Evolutionary conservation across 2,329 filamentous ascomycete species (phyloP).

Genomic region (Gliomastix tumulicola): DNA sequence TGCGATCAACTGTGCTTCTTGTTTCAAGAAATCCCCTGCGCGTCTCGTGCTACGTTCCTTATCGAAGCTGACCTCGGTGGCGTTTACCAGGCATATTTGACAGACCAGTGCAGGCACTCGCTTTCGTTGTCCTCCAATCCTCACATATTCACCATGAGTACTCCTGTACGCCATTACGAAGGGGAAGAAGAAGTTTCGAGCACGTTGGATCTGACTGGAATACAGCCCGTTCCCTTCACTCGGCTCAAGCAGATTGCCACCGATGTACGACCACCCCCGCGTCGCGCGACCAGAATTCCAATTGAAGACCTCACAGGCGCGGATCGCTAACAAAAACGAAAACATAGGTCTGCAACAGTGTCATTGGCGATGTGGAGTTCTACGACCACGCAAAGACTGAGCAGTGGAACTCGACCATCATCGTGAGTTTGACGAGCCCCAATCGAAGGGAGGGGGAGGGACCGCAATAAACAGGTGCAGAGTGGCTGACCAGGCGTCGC

Average conservation of each 20-base stretch:
- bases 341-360: slow-evolving; percentile 70
- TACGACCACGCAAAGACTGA: slow-evolving; percentile 86
- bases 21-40: too few species aligned
- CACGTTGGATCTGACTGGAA: too few species aligned
- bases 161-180: slow-evolving; percentile 28
- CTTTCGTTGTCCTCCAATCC: too few species aligned
- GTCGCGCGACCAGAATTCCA: background rate
- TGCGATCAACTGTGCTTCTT: too few species aligned
- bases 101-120: too few species aligned
- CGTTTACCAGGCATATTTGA: too few species aligned
- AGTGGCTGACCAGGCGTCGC: too few species aligned
- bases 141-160: slow-evolving; percentile 26
- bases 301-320: too few species aligned
- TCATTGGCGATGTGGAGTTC: slow-evolving; percentile 65
- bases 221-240: slow-evolving; percentile 68
- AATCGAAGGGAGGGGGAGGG: background rate
- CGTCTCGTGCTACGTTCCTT: too few species aligned
- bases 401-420: slow-evolving; percentile 87
- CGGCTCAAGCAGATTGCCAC: slow-evolving; percentile 79
- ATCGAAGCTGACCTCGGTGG: too few species aligned
- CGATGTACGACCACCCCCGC: slow-evolving; percentile 52
- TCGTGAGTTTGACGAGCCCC: slow-evolving; percentile 53
- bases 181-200: too few species aligned
- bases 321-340: slow-evolving; percentile 10
- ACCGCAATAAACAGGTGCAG: background rate